A percentile compares a stretch with the other conserved stretches of the same genome.
These are phyloP conservation scores for Multifurca ochricompacta DNA, from an alignment of 768 basidiomycete genomes.

Conservation along the genomic window DNA sequence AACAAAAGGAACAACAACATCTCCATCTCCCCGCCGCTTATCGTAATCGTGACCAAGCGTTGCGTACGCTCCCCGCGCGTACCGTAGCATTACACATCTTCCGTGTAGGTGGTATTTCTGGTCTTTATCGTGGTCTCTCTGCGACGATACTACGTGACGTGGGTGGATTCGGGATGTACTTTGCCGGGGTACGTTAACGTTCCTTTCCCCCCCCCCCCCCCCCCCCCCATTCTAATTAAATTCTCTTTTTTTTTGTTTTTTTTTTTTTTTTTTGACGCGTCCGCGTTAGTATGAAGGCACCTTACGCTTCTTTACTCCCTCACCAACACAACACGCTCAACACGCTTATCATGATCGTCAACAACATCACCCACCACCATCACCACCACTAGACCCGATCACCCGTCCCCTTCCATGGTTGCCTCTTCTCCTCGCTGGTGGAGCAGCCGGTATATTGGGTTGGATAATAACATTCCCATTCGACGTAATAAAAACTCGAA, in stretches of 20 bases:
- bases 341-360: too few species aligned
- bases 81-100: conserved; percentile 52
- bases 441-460: conserved; percentile 64
- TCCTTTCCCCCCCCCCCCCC: too few species aligned
- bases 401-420: conserved; percentile 32
- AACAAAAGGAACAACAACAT: conserved; percentile 45
- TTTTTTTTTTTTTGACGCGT: conserved; percentile 27
- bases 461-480: conserved; percentile 83
- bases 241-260: conserved; percentile 14
- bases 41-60: too few species aligned
- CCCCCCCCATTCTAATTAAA: neutral
- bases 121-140: conserved; percentile 69
- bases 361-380: too few species aligned
- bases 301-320: conserved; percentile 39
- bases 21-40: neutral
- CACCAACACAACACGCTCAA: too few species aligned
- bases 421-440: conserved; percentile 69
- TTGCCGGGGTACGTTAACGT: conserved; percentile 28
- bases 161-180: conserved; percentile 77
- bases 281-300: conserved; percentile 53
- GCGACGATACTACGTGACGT: conserved; percentile 70
- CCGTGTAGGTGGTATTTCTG: conserved; percentile 46
- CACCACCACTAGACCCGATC: too few species aligned
- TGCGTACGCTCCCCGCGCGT: conserved; percentile 27
- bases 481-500: conserved; percentile 85